phyloP scores from a whole-genome alignment of 1,284 basidiomycete species.

The Ceratobasidium sp. region DNA sequence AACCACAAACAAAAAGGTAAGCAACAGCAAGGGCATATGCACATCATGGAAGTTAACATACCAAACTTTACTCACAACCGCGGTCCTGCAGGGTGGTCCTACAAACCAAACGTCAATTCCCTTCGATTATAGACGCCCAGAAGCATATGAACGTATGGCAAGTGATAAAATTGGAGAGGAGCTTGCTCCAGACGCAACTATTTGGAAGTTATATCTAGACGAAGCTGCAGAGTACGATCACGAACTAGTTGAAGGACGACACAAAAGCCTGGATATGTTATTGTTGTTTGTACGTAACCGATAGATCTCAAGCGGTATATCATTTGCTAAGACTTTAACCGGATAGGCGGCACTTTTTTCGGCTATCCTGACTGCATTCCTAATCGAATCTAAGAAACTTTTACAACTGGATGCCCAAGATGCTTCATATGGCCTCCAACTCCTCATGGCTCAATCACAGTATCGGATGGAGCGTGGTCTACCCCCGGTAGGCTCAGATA shows the following conservation, averaged over 20 bases:
- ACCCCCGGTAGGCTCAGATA: background rate
- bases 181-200: background rate
- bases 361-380: constrained; percentile 25
- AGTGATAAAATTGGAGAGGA: constrained; percentile 4
- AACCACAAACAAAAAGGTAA: too few relatives aligned
- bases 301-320: too few relatives aligned
- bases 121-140: background rate
- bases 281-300: background rate
- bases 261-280: constrained; percentile 6
- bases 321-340: background rate
- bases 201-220: background rate
- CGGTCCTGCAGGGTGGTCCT: too few relatives aligned
- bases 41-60: too few relatives aligned
- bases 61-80: too few relatives aligned
- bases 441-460: constrained; percentile 26
- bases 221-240: background rate
- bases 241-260: background rate
- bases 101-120: too few relatives aligned
- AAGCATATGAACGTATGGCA: background rate
- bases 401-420: constrained; percentile 5
- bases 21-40: too few relatives aligned
- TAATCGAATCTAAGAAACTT: constrained; percentile 8
- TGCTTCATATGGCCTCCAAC: background rate
- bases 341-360: constrained; percentile 24
- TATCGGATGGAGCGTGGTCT: background rate